phyloP scores from a whole-genome alignment of 129 eudicot genomes.

The Helichrysum umbraculigerum region DNA sequence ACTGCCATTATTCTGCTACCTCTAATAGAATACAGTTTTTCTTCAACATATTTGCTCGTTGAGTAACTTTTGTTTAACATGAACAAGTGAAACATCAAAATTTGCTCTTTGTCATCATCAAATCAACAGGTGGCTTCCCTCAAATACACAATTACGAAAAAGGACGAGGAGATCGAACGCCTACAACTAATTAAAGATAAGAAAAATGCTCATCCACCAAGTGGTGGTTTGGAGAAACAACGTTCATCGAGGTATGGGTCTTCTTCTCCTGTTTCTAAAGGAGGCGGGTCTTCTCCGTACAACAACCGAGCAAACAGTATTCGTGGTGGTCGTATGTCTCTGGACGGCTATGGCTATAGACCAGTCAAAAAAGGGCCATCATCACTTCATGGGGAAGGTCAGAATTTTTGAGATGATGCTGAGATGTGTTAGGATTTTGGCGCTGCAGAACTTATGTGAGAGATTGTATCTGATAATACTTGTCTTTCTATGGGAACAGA shows the following conservation, averaged over 20 bases:
- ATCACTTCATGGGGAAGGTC: slow-evolving; percentile 38
- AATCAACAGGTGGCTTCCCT: slow-evolving; percentile 64
- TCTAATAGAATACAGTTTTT: slow-evolving; percentile 19
- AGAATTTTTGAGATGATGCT: slow-evolving; percentile 25
- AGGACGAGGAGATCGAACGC: slow-evolving; percentile 80
- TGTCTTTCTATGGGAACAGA: slow-evolving; percentile 63
- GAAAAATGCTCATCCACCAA: slow-evolving; percentile 28
- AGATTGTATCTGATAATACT: slow-evolving; percentile 46
- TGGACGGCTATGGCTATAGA: slow-evolving; percentile 36
- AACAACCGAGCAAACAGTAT: slow-evolving; percentile 27
- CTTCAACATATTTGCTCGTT: too few relatives aligned
- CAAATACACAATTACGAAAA: slow-evolving; percentile 60
- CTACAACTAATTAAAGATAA: slow-evolving; percentile 51
- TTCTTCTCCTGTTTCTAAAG: slow-evolving; percentile 30
- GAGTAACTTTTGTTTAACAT: slow-evolving; percentile 43
- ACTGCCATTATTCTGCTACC: not conserved
- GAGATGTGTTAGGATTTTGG: slow-evolving; percentile 26
- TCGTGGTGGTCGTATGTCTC: slow-evolving; percentile 39
- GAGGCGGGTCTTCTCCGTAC: slow-evolving; percentile 33
- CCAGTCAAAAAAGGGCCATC: slow-evolving; percentile 36
- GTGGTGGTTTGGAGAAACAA: slow-evolving; percentile 22
- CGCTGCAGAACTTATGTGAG: slow-evolving; percentile 39
- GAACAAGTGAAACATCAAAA: slow-evolving; percentile 1
- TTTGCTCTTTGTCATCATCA: not conserved
- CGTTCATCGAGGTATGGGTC: slow-evolving; percentile 52